Base-by-base conservation (phyloP, 345 rosid species). In the Gossypium stocksii region DNA sequence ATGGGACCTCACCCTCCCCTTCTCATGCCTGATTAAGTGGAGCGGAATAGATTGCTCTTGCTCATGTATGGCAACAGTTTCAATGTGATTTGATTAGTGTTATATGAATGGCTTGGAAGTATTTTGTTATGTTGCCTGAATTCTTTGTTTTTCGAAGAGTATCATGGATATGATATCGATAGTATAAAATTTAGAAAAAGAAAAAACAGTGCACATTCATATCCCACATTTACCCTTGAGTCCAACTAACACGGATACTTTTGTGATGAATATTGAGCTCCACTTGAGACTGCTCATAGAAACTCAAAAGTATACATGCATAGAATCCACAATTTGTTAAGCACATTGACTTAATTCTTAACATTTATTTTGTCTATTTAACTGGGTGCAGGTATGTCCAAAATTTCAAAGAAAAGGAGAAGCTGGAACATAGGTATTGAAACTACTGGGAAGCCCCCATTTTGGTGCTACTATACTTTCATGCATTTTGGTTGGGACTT, bases 401-500 rank as follows among this genome's bases (percentile, higher is more conserved):
- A 59, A n/a, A 71, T 9, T 82, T 46, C 79, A 14, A 77, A 78
- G 86, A 85, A 70, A 79, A 85, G 64, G 86, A 85, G 82, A 85
- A 85, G 80, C 13, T 81, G 80, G 76, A 59, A 4, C 86, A 85
- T 75, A 83, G 88, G 82, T 83, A 75, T 69, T 83, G 80, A 82
- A 71, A 17, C 34, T 66, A 25, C 54, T 0, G 38, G 67, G 41
- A n/a, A 41, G 49, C 14, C 29, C 7, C n/a, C 19, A 12, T 29
- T 46, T 49, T 48, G 41, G 41, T 34, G 41, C 41, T 34, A 34
- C 41, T 5, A 34, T 34, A 34, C 41, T 34, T 34, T 34, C 41
- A 34, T 34, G 41, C 41, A 34, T 51, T 70, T 11, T 52, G 34
- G 53, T 29, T 53, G 44, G 29, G 25, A 15, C 6, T 15, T 61